Evolutionary conservation across 192 early-diverging fungal genomes (phyloP).

Genomic region (Lunasporangiospora selenospora): DNA sequence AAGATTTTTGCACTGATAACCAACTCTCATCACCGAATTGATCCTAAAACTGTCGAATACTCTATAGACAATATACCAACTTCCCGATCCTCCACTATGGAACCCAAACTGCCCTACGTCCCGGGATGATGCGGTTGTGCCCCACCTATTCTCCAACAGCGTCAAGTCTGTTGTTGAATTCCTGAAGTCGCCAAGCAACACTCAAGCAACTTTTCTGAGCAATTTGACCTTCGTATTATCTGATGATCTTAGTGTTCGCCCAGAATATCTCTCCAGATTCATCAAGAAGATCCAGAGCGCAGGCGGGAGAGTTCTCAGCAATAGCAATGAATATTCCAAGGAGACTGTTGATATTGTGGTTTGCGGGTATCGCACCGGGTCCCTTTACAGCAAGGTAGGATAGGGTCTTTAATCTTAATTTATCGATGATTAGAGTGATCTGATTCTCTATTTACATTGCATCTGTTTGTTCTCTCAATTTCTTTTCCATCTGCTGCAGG

Average conservation of each 20-base stretch:
- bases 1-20: constrained; percentile 4
- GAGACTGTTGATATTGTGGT: constrained; percentile 28
- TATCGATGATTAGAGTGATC: neutral
- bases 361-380: constrained; percentile 33
- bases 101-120: constrained; percentile 1
- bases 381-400: constrained; percentile 34
- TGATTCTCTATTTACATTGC: neutral
- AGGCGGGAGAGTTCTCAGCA: constrained; percentile 12
- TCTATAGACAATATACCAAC: constrained; percentile 30
- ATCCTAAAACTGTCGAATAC: neutral
- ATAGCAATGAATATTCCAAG: constrained; percentile 13
- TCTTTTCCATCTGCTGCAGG: constrained; percentile 1
- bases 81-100: constrained; percentile 40
- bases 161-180: constrained; percentile 21
- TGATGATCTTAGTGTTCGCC: constrained; percentile 14
- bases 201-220: neutral
- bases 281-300: constrained; percentile 20
- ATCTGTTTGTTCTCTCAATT: neutral
- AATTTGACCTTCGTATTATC: constrained; percentile 8
- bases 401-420: neutral
- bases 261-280: constrained; percentile 11
- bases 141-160: constrained; percentile 25
- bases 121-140: constrained; percentile 1
- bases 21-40: neutral
- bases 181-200: constrained; percentile 6